Evolutionary conservation across 495 filamentous ascomycete species (phyloP).

Genomic region (Stereocaulon alpinum): DNA sequence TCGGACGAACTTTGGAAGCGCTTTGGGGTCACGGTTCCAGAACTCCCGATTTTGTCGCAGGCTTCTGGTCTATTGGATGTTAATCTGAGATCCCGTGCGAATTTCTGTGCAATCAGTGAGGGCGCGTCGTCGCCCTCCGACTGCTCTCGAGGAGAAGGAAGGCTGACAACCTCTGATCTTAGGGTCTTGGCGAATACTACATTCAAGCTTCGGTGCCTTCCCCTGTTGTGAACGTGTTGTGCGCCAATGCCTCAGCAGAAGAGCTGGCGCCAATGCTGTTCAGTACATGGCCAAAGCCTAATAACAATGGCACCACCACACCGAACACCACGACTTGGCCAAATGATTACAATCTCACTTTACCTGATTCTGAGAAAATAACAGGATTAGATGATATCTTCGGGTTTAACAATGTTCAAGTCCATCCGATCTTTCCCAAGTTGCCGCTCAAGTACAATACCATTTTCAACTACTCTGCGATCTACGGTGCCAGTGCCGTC

Average conservation of each 20-base stretch:
- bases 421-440: conserved; percentile 55
- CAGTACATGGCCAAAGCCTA: conserved; percentile 36
- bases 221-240: conserved; percentile 59
- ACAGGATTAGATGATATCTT: conserved; percentile 63
- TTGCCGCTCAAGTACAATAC: conserved; percentile 53
- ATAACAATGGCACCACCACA: conserved; percentile 24
- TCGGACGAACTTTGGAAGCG: no score
- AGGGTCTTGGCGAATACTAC: conserved; percentile 54
- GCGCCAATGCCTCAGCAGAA: conserved; percentile 45
- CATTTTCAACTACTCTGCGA: conserved; percentile 47
- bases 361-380: conserved; percentile 37
- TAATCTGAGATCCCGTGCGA: no score
- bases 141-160: no score
- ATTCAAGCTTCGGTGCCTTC: conserved; percentile 54
- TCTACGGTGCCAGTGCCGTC: conserved; percentile 37
- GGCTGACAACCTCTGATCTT: no score
- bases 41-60: no score
- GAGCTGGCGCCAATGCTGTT: conserved; percentile 57
- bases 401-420: conserved; percentile 45
- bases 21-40: no score
- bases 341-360: background rate
- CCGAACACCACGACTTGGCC: conserved; percentile 32
- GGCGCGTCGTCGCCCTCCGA: no score
- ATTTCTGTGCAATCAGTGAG: no score
- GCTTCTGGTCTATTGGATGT: no score